These are phyloP conservation scores for Tetradesmus lagerheimii DNA, from an alignment of 139 green algal species.

Conservation along the genomic window DNA sequence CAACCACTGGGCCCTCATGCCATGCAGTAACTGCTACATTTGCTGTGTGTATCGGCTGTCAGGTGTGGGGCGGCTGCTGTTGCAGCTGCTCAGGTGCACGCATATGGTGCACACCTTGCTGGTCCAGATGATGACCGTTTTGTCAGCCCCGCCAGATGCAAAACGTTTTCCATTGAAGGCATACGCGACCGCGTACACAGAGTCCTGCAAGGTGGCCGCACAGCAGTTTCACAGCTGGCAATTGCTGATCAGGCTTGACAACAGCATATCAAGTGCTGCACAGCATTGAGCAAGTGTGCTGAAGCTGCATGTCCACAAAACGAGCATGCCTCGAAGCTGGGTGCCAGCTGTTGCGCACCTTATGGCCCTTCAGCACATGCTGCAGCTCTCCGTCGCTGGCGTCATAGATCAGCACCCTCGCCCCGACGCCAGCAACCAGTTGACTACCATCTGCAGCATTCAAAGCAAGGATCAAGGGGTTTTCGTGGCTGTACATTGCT, in stretches of 20 bases:
- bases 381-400: slow-evolving; percentile 79
- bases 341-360: slow-evolving; percentile 53
- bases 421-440: slow-evolving; percentile 80
- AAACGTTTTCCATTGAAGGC: slow-evolving; percentile 86
- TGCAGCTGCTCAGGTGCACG: background rate
- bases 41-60: background rate
- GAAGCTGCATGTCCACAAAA: background rate
- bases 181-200: slow-evolving; percentile 86
- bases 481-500: no score
- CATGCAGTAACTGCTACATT: background rate
- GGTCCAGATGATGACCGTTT: slow-evolving; percentile 92
- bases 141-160: slow-evolving; percentile 88
- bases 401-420: slow-evolving; percentile 84
- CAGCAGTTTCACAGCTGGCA: background rate
- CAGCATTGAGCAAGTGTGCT: background rate
- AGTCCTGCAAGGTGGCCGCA: slow-evolving; percentile 60
- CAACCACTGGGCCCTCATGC: no score
- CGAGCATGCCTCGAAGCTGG: background rate
- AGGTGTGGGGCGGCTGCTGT: background rate
- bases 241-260: background rate
- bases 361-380: slow-evolving; percentile 84
- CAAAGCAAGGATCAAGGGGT: background rate
- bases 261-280: background rate
- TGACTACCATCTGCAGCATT: slow-evolving; percentile 76
- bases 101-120: slow-evolving; percentile 65